Evolutionary conservation across 2,329 filamentous ascomycete species (phyloP), one percentile per base, ranked within the genome.

Genomic region (Falciphora oryzae): DNA sequence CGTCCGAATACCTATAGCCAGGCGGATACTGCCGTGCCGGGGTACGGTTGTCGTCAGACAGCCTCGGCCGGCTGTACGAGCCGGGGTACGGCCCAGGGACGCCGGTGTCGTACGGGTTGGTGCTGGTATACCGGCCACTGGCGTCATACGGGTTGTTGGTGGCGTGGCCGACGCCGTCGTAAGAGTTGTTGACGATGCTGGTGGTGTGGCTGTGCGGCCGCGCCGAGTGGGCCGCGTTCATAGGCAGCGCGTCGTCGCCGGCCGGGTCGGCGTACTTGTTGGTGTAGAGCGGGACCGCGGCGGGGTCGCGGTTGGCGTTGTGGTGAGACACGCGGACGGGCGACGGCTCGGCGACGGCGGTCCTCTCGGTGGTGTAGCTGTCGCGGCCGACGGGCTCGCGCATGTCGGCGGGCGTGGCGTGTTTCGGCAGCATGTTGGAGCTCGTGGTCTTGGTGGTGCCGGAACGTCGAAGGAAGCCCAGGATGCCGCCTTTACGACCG

Each of bases 301-400:
- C 50, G 22, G 32, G 18, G 25, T 57, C 57, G 44, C 78, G 78
- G 57, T 70, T 73, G 1, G 76, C 75, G 62, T 72, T 73, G 16
- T 76, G 75, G 35, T 61, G 32, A 7, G 35, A 25, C 59, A 75
- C 76, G 66, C 63, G 64, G 22, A 53, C 44, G 22, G 44, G 44
- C 22, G 44, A n/a, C 44, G 60, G 60, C 25, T 61, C 60, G 38
- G 32, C 27, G n/a, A 75, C 70, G 35, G 72, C 73, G 0, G 75
- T 77, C 35, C 71, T 65, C 64, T 76, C 75, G 8, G 75, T 76
- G 65, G 73, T 72, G 68, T 77, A 77, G 66, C 75, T 77, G 57
- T 70, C 67, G 57, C 74, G 72, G 35, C 32, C 53, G 50, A 10
- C 27, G 14, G 38, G 35, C 57, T 69, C 67, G 16, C 73, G 74